Evolutionary conservation across 1,284 basidiomycete genomes (phyloP).

Genomic region (Melampsora larici-populina): DNA sequence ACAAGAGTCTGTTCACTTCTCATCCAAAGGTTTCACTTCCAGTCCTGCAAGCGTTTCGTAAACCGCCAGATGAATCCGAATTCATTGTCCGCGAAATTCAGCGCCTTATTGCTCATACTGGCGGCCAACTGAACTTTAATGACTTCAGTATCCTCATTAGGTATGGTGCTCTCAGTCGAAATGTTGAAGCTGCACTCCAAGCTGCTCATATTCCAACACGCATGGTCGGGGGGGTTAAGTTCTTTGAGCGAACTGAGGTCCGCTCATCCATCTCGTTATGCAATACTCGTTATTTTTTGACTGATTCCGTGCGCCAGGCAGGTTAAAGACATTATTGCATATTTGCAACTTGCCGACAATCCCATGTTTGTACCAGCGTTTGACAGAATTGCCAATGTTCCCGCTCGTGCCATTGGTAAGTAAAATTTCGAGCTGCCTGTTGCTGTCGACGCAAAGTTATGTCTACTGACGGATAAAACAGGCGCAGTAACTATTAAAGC

Average conservation of each 20-base stretch:
- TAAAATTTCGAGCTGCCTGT: slow-evolving; percentile 60
- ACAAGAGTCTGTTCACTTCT: slow-evolving; percentile 70
- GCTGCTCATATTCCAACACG: slow-evolving; percentile 72
- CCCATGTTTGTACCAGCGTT: slow-evolving; percentile 74
- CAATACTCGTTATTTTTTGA: background rate
- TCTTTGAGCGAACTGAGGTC: slow-evolving; percentile 78
- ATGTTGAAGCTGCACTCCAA: slow-evolving; percentile 73
- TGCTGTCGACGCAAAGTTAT: background rate
- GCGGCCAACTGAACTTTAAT: slow-evolving; percentile 67
- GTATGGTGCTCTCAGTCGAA: slow-evolving; percentile 75
- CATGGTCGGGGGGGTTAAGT: slow-evolving; percentile 76
- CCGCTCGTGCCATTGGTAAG: slow-evolving; percentile 73
- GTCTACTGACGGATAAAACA: background rate
- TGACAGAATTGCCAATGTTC: slow-evolving; percentile 71
- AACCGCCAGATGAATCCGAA: slow-evolving; percentile 62
- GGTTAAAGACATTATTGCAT: slow-evolving; percentile 83
- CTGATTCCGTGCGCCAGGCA: slow-evolving; percentile 44
- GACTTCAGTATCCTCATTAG: slow-evolving; percentile 79
- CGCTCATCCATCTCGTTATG: background rate
- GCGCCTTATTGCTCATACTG: slow-evolving; percentile 68
- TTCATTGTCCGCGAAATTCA: slow-evolving; percentile 79
- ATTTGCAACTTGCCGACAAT: slow-evolving; percentile 80
- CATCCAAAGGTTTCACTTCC: slow-evolving; percentile 64
- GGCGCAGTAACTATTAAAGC: slow-evolving; percentile 62
- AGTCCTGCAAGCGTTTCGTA: slow-evolving; percentile 58